phyloP scores from a whole-genome alignment of 345 rosid species.

The Camelina laxa region DNA sequence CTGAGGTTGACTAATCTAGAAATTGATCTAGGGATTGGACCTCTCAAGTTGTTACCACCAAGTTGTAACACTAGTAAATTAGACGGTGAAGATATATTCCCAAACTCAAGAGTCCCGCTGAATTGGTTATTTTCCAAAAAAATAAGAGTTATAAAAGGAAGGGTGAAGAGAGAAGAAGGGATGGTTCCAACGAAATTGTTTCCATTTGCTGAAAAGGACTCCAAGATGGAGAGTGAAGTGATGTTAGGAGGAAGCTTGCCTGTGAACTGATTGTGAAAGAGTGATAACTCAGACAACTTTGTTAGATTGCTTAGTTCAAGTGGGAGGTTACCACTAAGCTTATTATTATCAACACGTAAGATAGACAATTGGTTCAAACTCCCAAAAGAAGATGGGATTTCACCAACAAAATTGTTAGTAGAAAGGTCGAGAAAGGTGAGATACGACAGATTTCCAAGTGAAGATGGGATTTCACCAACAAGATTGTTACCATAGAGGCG shows the following conservation, averaged over 20 bases:
- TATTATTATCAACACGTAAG: neutral
- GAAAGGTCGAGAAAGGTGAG: neutral
- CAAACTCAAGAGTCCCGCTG: neutral
- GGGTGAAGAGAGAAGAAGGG: neutral
- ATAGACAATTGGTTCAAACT: neutral
- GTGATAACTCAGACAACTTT: neutral
- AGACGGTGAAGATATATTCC: slow-evolving; percentile 1
- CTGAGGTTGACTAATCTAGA: slow-evolving; percentile 13
- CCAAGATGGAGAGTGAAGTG: neutral
- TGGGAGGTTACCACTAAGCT: neutral
- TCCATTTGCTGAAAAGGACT: neutral
- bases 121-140: neutral
- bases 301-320: neutral
- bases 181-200: neutral
- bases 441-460: neutral
- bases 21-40: slow-evolving; percentile 27
- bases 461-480: neutral
- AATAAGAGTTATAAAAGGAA: neutral
- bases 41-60: slow-evolving; percentile 34
- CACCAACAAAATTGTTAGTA: neutral
- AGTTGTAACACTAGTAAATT: neutral
- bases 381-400: neutral
- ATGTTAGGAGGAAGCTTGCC: slow-evolving; percentile 5
- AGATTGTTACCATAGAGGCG: neutral
- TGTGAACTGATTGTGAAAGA: neutral